Evolutionary conservation across 108 stramenopile genomes (phyloP).

Genomic region (Licmophora abbreviata): DNA sequence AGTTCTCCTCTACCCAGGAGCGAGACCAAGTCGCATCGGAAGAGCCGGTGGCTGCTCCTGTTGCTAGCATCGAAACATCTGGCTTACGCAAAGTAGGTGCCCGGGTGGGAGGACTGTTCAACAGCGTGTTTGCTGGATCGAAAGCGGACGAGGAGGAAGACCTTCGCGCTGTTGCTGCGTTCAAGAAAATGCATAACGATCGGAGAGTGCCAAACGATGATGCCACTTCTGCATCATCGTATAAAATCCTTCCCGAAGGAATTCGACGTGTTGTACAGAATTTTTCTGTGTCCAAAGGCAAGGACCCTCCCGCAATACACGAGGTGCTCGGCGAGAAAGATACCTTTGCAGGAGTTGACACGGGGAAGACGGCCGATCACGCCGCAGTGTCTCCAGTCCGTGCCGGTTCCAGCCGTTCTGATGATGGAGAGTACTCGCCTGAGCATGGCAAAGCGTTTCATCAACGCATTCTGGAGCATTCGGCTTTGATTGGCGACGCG

Average conservation of each 20-base stretch:
- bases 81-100: no score
- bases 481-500: conserved; percentile 3
- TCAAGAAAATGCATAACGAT: conserved; percentile 21
- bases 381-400: conserved; percentile 6
- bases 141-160: background rate
- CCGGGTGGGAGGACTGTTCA: no score
- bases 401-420: background rate
- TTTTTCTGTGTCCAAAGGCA: conserved; percentile 7
- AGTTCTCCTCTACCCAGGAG: no score
- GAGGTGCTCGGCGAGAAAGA: background rate
- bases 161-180: conserved; percentile 25
- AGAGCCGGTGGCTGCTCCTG: no score
- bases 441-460: conserved; percentile 4
- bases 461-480: conserved; percentile 11
- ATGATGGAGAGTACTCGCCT: conserved; percentile 2
- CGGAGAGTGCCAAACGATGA: conserved; percentile 16
- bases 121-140: background rate
- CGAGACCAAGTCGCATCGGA: no score
- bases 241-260: conserved; percentile 24
- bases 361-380: background rate
- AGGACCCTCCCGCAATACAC: background rate
- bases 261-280: conserved; percentile 26
- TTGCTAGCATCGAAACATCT: no score
- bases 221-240: conserved; percentile 26
- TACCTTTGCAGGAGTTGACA: background rate